Conservation (phyloP, 169 alveolate genomes). For the Plasmodium malariae region DNA sequence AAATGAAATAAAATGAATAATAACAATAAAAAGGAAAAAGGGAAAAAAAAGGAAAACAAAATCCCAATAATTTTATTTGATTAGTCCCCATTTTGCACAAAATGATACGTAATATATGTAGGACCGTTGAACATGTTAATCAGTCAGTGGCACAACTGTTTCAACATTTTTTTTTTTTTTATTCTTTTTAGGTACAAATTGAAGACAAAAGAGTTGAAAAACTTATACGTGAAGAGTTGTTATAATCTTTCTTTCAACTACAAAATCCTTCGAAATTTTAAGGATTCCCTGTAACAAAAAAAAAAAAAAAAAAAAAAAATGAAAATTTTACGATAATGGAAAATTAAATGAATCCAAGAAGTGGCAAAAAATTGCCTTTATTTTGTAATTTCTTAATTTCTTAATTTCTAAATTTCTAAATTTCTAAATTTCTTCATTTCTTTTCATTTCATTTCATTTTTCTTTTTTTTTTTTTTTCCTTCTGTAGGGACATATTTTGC, state of each 20-base stretch:
- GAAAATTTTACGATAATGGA: neutral
- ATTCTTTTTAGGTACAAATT: slow-evolving; percentile 27
- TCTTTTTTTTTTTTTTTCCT: slow-evolving; percentile 12
- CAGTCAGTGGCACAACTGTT: neutral
- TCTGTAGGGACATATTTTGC: slow-evolving; percentile 55
- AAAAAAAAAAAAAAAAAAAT: slow-evolving; percentile 2
- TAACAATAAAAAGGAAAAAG: too few relatives aligned
- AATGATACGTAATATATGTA: too few relatives aligned
- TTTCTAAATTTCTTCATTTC: neutral
- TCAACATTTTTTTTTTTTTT: neutral
- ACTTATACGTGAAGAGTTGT: slow-evolving; percentile 21
- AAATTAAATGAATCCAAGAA: neutral
- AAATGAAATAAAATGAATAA: too few relatives aligned
- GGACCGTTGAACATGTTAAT: too few relatives aligned
- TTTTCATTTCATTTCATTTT: neutral
- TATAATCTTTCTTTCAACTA: slow-evolving; percentile 41
- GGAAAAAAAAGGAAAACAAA: too few relatives aligned
- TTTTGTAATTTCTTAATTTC: too few relatives aligned
- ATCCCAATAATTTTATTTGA: too few relatives aligned
- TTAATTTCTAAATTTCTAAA: too few relatives aligned
- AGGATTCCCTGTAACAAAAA: slow-evolving; percentile 48
- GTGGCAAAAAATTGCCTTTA: neutral
- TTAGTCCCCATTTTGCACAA: too few relatives aligned
- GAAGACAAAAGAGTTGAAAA: slow-evolving; percentile 41
- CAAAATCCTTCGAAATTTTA: slow-evolving; percentile 39